Evolutionary conservation across 2,329 filamentous ascomycete species (phyloP), one percentile per base, ranked within the genome.

Genomic region (Metarhizium guizhouense): DNA sequence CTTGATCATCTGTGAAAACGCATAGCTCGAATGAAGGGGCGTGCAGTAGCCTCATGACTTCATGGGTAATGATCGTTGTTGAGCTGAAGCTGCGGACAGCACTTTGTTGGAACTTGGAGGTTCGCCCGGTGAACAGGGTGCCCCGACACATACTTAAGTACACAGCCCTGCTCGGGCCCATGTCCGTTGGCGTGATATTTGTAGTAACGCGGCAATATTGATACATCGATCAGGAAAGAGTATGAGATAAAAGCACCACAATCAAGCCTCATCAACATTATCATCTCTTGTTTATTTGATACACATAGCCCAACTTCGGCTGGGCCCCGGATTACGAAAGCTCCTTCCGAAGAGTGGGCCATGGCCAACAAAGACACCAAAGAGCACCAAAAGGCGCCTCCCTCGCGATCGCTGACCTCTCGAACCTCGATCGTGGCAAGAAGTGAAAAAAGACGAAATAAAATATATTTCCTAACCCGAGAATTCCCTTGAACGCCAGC

Each of bases 1-100:
- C 43, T 34, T 60, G 59, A 3, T 51, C 38, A 16, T 60, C 59
- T 3, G 57, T 25, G 18, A 64, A 65, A 40, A 58, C 55, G 43
- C 64, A 57, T 8, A 67, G 55, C 3, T 57, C 16, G 2, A 63
- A 51, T 2, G 64, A 61, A 18, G 57, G 54, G 14, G 62, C 60
- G 13, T 67, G 64, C 20, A 67, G 51, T 8, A 67, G 54, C 16
- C 64, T 60, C 65, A 67, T 66, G 2, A 11, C 10, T 52, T 36
- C 11, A 38, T 45, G 6, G 8, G 25, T 4, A 10, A 30, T 18
- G 45, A 11, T 30, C 1, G 13, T 48, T 30, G 45, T 30, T 10
- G 14, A 48, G 45, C 25, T 14, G 45, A 48, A 4, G 45, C 45
- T 48, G 16, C 2, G n/a, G 42, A 45, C 42, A 16, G 38, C 38